These are phyloP conservation scores for Epicoccum nigrum DNA, from an alignment of 2,329 filamentous ascomycete species.

Conservation along the genomic window DNA sequence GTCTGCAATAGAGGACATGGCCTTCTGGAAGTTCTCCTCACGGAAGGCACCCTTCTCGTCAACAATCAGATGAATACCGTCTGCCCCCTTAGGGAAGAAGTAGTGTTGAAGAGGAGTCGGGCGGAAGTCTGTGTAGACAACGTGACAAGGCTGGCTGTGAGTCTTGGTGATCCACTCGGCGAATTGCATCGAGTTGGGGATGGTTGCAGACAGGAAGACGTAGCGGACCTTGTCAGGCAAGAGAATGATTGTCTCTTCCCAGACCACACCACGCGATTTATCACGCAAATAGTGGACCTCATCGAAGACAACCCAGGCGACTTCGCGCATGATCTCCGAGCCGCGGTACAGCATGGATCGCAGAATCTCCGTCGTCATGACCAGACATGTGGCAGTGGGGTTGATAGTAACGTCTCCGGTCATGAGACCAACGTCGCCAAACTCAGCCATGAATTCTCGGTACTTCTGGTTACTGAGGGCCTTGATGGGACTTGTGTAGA, in stretches of 20 bases:
- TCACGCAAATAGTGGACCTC: conserved; percentile 99
- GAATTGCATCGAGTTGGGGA: conserved; percentile 98
- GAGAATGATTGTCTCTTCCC: conserved; percentile 99
- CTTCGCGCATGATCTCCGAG: conserved; percentile 99
- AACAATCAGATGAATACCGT: conserved; percentile 91
- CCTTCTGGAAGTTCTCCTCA: conserved; percentile 96
- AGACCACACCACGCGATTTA: conserved; percentile 91
- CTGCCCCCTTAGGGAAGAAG: conserved; percentile 91
- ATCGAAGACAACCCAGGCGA: conserved; percentile 97
- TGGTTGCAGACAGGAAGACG: conserved; percentile 96
- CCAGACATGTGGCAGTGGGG: conserved; percentile 93
- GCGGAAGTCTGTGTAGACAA: conserved; percentile 98
- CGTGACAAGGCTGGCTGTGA: conserved; percentile 95
- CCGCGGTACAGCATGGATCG: conserved; percentile 97
- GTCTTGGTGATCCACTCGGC: conserved; percentile 99
- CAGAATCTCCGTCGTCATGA: conserved; percentile 99
- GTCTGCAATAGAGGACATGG: conserved; percentile 87
- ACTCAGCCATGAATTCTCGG: conserved; percentile 91
- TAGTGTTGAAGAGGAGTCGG: conserved; percentile 97
- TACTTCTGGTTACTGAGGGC: conserved; percentile 99
- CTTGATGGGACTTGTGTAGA: conserved; percentile 99
- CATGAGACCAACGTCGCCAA: conserved; percentile 97
- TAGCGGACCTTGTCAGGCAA: conserved; percentile 98
- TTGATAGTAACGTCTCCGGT: conserved; percentile 99
- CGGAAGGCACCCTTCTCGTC: conserved; percentile 97